Evolutionary conservation across 1,284 basidiomycete genomes (phyloP).

Genomic region (Trichosporon sp.): DNA sequence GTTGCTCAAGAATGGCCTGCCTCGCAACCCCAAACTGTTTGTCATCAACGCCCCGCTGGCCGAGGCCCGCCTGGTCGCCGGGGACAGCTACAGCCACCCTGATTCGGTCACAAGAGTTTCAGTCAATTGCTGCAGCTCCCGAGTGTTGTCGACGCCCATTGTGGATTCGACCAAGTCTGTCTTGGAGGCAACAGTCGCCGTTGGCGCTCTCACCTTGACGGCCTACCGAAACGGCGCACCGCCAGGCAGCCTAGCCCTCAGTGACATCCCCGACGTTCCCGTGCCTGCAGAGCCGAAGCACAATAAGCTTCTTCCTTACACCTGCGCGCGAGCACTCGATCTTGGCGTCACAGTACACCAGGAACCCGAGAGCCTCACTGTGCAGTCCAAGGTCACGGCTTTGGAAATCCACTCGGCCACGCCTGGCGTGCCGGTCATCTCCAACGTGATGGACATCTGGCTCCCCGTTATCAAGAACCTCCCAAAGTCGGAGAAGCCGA

Average conservation of each 20-base stretch:
- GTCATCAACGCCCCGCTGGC: constrained; percentile 12
- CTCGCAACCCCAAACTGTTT: constrained; percentile 6
- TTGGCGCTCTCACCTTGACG: not conserved
- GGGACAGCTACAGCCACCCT: constrained; percentile 7
- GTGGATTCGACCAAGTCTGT: not conserved
- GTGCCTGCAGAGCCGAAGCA: not conserved
- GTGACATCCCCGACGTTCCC: constrained; percentile 11
- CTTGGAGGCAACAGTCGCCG: not conserved
- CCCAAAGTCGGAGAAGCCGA: not conserved
- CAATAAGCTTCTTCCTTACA: constrained; percentile 7
- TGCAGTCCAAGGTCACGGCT: constrained; percentile 15
- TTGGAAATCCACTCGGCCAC: constrained; percentile 19
- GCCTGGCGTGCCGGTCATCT: constrained; percentile 15
- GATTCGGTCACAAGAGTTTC: constrained; percentile 3
- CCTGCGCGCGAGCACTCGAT: not conserved
- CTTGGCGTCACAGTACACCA: constrained; percentile 9
- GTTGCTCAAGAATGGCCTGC: constrained; percentile 5
- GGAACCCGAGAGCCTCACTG: not conserved
- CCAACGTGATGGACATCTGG: constrained; percentile 22
- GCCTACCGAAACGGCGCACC: constrained; percentile 5
- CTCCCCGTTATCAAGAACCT: constrained; percentile 3
- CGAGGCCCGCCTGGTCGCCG: constrained; percentile 13
- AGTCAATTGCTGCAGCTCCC: not conserved
- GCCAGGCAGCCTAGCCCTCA: constrained; percentile 2
- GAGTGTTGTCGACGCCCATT: constrained; percentile 10